Percentiles rank a stretch among this genome's conserved stretches.
Evolutionary conservation across 768 basidiomycete species (phyloP).

Genomic region (Polyporus arcularius): DNA sequence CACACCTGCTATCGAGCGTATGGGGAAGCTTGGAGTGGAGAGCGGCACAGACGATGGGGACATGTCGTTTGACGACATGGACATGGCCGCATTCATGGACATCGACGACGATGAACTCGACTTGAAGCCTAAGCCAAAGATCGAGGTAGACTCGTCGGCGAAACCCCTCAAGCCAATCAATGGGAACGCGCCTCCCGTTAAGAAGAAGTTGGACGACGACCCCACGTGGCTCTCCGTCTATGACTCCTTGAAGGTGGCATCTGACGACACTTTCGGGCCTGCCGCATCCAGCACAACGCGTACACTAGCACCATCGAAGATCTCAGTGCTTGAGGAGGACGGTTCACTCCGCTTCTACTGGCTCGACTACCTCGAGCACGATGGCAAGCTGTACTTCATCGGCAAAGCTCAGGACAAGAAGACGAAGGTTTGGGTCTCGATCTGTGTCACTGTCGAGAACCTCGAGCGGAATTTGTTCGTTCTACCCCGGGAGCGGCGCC

Average conservation of each 20-base stretch:
- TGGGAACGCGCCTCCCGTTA: slow-evolving; percentile 31
- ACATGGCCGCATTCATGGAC: slow-evolving; percentile 61
- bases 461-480: slow-evolving; percentile 91
- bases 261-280: slow-evolving; percentile 60
- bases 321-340: slow-evolving; percentile 76
- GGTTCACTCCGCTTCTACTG: slow-evolving; percentile 92
- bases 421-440: slow-evolving; percentile 72
- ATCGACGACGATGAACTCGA: slow-evolving; percentile 52
- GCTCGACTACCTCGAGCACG: slow-evolving; percentile 90
- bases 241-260: slow-evolving; percentile 64
- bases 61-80: slow-evolving; percentile 50
- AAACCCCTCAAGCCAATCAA: slow-evolving; percentile 27
- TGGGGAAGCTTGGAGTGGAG: slow-evolving; percentile 59
- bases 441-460: slow-evolving; percentile 82
- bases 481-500: slow-evolving; percentile 70
- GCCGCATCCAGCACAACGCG: slow-evolving; percentile 31
- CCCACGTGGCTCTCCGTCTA: slow-evolving; percentile 77
- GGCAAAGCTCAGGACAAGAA: slow-evolving; percentile 88
- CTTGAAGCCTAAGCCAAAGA: slow-evolving; percentile 32
- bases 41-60: slow-evolving; percentile 39
- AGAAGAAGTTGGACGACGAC: slow-evolving; percentile 47
- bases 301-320: slow-evolving; percentile 36
- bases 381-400: slow-evolving; percentile 83
- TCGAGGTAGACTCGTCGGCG: slow-evolving; percentile 21
- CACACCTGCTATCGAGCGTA: slow-evolving; percentile 56